These are phyloP conservation scores for Aspergillus steynii DNA, from an alignment of 495 filamentous ascomycete species.

Conservation along the genomic window DNA sequence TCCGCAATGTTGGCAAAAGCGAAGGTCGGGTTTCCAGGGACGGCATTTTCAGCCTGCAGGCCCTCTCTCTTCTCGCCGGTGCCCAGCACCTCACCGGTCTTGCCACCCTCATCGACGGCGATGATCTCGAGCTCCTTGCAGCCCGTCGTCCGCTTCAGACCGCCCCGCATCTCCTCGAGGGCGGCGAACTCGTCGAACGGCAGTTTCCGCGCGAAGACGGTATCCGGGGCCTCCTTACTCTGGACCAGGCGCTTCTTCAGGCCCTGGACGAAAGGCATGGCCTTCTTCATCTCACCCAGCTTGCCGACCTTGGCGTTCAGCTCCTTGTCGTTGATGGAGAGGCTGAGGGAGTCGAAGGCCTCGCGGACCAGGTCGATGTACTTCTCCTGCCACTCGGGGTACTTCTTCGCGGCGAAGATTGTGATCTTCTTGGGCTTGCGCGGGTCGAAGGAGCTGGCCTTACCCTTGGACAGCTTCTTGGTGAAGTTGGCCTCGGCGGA, in stretches of 20 bases:
- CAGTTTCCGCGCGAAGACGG: constrained; percentile 78
- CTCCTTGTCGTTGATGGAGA: constrained; percentile 73
- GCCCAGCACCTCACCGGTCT: constrained; percentile 57
- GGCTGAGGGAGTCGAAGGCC: constrained; percentile 54
- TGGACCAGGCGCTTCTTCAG: constrained; percentile 76
- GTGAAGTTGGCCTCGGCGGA: constrained; percentile 82
- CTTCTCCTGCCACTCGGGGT: constrained; percentile 87
- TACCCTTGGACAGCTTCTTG: constrained; percentile 85
- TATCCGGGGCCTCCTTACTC: constrained; percentile 53
- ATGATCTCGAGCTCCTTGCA: constrained; percentile 64
- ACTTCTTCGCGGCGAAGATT: constrained; percentile 75
- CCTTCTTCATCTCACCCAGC: constrained; percentile 90
- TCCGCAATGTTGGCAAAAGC: constrained; percentile 68
- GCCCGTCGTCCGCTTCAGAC: constrained; percentile 64
- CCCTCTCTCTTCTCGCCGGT: constrained; percentile 57
- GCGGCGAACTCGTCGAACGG: constrained; percentile 81
- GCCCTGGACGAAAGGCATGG: constrained; percentile 92
- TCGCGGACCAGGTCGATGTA: constrained; percentile 81
- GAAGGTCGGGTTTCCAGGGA: constrained; percentile 79
- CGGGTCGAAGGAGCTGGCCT: constrained; percentile 76
- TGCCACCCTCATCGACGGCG: constrained; percentile 68
- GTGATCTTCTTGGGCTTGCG: constrained; percentile 89
- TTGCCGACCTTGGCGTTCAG: constrained; percentile 73
- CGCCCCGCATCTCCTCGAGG: constrained; percentile 58
- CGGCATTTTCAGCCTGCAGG: constrained; percentile 63